Conservation (phyloP, 2,329 filamentous ascomycete species). For the Paecilomyces sp. region DNA sequence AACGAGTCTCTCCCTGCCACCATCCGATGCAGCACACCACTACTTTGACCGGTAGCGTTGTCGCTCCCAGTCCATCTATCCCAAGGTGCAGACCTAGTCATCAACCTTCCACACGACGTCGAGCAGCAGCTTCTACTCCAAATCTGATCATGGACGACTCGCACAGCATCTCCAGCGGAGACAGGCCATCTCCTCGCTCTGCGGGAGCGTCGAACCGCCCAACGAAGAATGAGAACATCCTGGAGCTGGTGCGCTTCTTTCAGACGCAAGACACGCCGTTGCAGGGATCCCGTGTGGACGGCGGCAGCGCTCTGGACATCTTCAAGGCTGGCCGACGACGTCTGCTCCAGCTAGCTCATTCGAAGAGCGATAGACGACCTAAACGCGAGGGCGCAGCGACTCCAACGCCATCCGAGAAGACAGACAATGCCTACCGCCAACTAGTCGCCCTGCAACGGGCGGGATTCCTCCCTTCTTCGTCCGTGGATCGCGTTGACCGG, state of each 20-base stretch:
- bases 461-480: constrained; percentile 16
- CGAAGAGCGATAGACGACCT: constrained; percentile 18
- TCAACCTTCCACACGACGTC: neutral
- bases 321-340: constrained; percentile 27
- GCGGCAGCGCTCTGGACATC: constrained; percentile 12
- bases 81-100: constrained; percentile 22
- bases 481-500: constrained; percentile 9
- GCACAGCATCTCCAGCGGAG: neutral
- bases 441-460: constrained; percentile 23
- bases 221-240: constrained; percentile 23
- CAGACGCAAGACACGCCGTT: constrained; percentile 19
- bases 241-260: constrained; percentile 30
- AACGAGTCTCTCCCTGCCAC: neutral
- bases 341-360: constrained; percentile 25
- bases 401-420: constrained; percentile 4
- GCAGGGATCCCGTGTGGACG: constrained; percentile 1
- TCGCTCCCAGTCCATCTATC: constrained; percentile 28
- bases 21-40: constrained; percentile 1
- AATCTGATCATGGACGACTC: neutral
- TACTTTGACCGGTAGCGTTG: constrained; percentile 16
- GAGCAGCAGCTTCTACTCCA: neutral
- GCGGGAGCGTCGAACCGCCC: constrained; percentile 23
- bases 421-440: constrained; percentile 16
- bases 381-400: constrained; percentile 1
- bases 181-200: constrained; percentile 15